Evolutionary conservation across 805 yeast genomes (phyloP), one percentile per base, ranked within the genome.

Genomic region (Wilhelminamyces savonicus): DNA sequence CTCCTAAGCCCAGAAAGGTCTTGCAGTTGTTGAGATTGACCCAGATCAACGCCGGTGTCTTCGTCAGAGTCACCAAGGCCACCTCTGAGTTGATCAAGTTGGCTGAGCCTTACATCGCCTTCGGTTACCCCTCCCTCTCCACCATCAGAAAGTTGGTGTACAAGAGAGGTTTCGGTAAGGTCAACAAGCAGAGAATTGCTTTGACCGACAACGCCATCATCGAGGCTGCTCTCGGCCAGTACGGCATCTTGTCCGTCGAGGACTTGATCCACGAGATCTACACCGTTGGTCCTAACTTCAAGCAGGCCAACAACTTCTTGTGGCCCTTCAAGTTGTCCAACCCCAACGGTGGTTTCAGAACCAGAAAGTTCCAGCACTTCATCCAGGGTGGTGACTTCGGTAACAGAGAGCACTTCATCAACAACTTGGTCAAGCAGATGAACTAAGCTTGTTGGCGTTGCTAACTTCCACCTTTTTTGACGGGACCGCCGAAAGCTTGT

Each of bases 1-100:
- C 96, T 62, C 96, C 97, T 62, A 88, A 88, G 82, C 95, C 96
- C 79, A 87, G 96, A 84, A 88, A 88, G 84, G 95, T 88, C 58
- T 69, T 86, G 68, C 95, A 82, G 73, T 78, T 87, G 65, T 76
- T 85, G 69, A 82, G 95, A 78, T 79, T 86, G 69, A 76, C 79
- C 64, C 94, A 84, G 76, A 83, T 86, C 70, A 86, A 86, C 78
- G 76, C 92, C 57, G 96, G 90, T 79, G 92, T 83, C 48, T 86
- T 86, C 62, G 94, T 86, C 62, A 86, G 82, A 71, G 80, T 86
- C 56, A 86, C 94, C 80, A 86, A 86, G 79, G 95, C 96, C 57
- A 86, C 96, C 58, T 54, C 78, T 51, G 95, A 86, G 77, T 79
- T 86, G 63, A 76, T 86, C 69, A 86, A 78, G 69, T 80, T 85